Conservation (phyloP, 345 rosid species). For the Hypericum perforatum region DNA sequence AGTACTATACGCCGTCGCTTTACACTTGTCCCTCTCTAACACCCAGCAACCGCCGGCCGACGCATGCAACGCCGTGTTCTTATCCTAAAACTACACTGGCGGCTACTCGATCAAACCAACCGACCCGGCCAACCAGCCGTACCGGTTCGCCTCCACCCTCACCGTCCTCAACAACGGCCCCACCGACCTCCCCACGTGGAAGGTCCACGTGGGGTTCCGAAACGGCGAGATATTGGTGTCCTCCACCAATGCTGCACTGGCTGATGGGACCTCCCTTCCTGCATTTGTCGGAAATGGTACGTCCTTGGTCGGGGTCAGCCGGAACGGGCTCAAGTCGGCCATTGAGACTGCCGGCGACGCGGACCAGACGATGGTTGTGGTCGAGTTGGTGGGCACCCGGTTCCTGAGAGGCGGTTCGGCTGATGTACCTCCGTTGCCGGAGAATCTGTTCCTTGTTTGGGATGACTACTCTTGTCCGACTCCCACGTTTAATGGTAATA, state of each 20-base stretch:
- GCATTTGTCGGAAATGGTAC: slow-evolving; percentile 75
- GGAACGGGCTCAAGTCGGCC: slow-evolving; percentile 71
- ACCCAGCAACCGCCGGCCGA: slow-evolving; percentile 33
- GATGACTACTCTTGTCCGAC: slow-evolving; percentile 39
- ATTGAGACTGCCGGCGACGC: slow-evolving; percentile 87
- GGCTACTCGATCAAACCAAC: slow-evolving; percentile 60
- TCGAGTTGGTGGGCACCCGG: slow-evolving; percentile 77
- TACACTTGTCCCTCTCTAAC: slow-evolving; percentile 7
- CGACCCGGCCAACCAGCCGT: slow-evolving; percentile 53
- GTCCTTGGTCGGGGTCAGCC: slow-evolving; percentile 62
- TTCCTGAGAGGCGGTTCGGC: slow-evolving; percentile 24
- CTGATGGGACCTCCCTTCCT: slow-evolving; percentile 63
- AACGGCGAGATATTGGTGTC: slow-evolving; percentile 72
- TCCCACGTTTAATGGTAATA: background rate
- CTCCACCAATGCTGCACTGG: slow-evolving; percentile 60
- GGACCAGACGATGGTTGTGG: slow-evolving; percentile 65
- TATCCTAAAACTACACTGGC: slow-evolving; percentile 40
- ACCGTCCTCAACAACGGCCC: slow-evolving; percentile 61
- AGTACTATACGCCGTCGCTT: too few species aligned
- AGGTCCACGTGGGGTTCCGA: slow-evolving; percentile 53
- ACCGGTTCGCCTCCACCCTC: slow-evolving; percentile 71
- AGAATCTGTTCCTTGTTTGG: slow-evolving; percentile 24
- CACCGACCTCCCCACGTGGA: slow-evolving; percentile 70
- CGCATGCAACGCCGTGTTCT: slow-evolving; percentile 59
- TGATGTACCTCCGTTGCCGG: slow-evolving; percentile 27